Evolutionary conservation across 345 rosid species (phyloP).

Genomic region (Heritiera littoralis): DNA sequence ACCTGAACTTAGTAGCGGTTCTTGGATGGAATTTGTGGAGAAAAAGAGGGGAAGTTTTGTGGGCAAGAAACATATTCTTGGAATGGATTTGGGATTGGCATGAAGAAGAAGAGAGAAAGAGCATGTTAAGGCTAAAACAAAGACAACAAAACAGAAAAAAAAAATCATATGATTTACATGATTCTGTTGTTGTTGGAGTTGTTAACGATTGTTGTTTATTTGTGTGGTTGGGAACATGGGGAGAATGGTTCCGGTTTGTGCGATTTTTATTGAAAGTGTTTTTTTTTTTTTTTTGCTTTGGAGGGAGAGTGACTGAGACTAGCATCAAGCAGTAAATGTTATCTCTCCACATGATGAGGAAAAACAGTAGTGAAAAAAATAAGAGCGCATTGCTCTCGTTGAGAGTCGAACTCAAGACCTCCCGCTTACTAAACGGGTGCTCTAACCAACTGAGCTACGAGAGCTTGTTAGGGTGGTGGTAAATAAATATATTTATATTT

Average conservation of each 20-base stretch:
- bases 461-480: constrained; percentile 35
- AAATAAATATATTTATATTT: too few relatives aligned
- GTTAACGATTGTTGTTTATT: neutral
- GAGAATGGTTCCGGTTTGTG: neutral
- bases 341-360: too few relatives aligned
- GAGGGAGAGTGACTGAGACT: too few relatives aligned
- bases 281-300: too few relatives aligned
- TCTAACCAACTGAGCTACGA: constrained; percentile 98
- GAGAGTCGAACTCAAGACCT: constrained; percentile 99
- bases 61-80: constrained; percentile 13
- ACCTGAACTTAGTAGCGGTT: constrained; percentile 29
- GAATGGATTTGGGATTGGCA: constrained; percentile 17
- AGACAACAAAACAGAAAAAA: neutral
- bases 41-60: constrained; percentile 21
- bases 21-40: constrained; percentile 17
- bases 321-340: too few relatives aligned
- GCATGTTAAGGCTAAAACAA: constrained; percentile 1
- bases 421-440: constrained; percentile 96
- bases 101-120: neutral
- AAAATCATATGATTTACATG: neutral
- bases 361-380: too few relatives aligned
- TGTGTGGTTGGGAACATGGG: constrained; percentile 1
- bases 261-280: neutral
- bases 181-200: neutral
- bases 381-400: constrained; percentile 47